Base-by-base conservation (phyloP, 495 filamentous ascomycete genomes). In the Trichoderma reesei region DNA sequence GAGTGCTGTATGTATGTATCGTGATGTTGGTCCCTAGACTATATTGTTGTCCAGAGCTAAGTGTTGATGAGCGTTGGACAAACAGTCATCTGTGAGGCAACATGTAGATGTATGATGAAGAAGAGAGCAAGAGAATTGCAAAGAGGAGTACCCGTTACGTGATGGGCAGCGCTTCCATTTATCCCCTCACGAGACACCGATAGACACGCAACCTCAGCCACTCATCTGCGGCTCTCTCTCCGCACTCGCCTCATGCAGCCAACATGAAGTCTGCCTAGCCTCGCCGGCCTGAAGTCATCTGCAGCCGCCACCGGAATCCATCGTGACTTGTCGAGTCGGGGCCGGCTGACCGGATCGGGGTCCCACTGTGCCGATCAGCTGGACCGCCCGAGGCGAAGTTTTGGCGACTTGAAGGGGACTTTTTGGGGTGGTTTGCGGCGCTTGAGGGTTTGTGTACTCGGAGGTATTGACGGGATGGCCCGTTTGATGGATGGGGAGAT, bases 261-360 rank as follows among this genome's bases (percentile, higher is more conserved):
- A 48, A 48, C 14, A 44, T 18, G 26, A 26, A 48, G 14, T 48
- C 16, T 56, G 51, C 51, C 51, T 56, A 10, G 26, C 44, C n/a
- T 18, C 16, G 18, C 16, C 26, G 4, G 20, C 34, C 3, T 6
- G 4, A 9, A 34, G 51, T 56, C 51, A 56, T 56, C 51, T 56
- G 51, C 46, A 10, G 51, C 26, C 26, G 51, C 51, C 51, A 56
- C 51, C 51, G 6, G 20, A 31, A 31, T 56, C 51, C 51, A 56
- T 56, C 51, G 51, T 33, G 51, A 56, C 20, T 14, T 31, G 33
- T 56, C n/a, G 46, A 11, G 20, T 56, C 51, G 51, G 51, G 14
- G 51, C 51, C 51, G 51, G 51, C 7, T 56, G 26, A 56, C 51
- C 51, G 51, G 51, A 56, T 56, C 26, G 51, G 51, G 51, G 16